Evolutionary conservation across 257 asterid genomes (phyloP), one percentile per base, ranked within the genome.

Genomic region (Phtheirospermum japonicum): DNA sequence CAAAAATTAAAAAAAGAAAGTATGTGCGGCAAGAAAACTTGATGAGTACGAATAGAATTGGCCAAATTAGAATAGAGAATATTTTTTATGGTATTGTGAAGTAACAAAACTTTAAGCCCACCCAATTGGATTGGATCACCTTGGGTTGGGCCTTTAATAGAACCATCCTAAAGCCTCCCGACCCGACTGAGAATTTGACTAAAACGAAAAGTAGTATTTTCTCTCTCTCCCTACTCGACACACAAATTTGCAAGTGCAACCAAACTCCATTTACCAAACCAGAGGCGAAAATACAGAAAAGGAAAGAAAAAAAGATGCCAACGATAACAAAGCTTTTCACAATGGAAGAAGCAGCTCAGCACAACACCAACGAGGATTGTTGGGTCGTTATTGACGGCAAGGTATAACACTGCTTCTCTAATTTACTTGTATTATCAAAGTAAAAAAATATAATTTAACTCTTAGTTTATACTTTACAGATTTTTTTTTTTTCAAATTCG

Each of bases 361-460:
- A 92, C 77, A 86, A 81, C 59, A 86, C 90, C 61, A 75, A 13
- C 45, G 95, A 78, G n/a, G 95, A 92, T 75, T 88, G 98, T 42
- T 92, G 98, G 98, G 79, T 92, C 20, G 85, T 85, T 23, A 69
- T 88, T 16, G 86, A 86, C 62, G 97, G 93, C 73, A 88, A 88
- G 95, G 98, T 91, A 30, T 33, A 9, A 6, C 53, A 6, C 57
- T 31, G 3, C 26, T 17, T 16, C 14, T 19, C 40, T n/a, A 13
- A 55, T 57, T 59, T 43, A 20, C 11, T 11, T 52, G 33, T 37
- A 7, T 31, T 49, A 13, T 11, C 9, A 1, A 57, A 20, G 23
- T 59, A 14, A 5, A 13, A n/a, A 18, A 7, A 4, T 60, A 39
- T 20, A 26, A 26, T 19, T 54, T 20, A 8, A 12, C 9, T 17